These are phyloP conservation scores for Colletotrichum tropicale DNA, from an alignment of 2,329 filamentous ascomycete species.

Conservation along the genomic window DNA sequence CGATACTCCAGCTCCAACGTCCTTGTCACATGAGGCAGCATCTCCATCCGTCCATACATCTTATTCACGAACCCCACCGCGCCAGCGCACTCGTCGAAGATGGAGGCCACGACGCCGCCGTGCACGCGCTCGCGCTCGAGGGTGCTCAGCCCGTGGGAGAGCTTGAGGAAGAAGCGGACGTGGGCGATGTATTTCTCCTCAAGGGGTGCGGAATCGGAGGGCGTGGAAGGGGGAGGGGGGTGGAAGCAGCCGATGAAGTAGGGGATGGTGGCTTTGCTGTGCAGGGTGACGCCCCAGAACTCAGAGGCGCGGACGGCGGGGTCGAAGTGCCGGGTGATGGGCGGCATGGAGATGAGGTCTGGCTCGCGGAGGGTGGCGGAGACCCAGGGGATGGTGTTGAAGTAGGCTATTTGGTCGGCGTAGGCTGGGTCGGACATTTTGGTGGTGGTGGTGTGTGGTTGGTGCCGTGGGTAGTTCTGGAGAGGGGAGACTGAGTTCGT, in stretches of 20 bases:
- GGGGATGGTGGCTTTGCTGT: background rate
- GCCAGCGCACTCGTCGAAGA: background rate
- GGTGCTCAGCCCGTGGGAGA: background rate
- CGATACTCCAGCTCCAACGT: background rate
- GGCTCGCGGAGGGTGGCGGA: background rate
- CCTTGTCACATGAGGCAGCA: background rate
- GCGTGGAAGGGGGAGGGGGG: background rate
- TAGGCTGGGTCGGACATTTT: background rate
- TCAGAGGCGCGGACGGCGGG: background rate
- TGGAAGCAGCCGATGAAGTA: background rate
- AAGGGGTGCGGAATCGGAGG: background rate
- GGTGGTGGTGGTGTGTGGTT: rapidly evolving
- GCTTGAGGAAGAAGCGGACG: background rate
- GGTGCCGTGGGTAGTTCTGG: background rate
- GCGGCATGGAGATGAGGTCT: background rate
- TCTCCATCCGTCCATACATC: background rate
- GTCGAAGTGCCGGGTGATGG: background rate
- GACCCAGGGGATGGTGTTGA: background rate
- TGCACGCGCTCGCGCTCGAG: background rate
- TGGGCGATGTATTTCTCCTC: background rate
- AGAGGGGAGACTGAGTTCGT: background rate
- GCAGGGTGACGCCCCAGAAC: background rate
- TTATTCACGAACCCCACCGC: background rate
- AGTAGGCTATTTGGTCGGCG: background rate
- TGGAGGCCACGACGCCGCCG: background rate